These are phyloP conservation scores for Stygiomarasmius scandens DNA, from an alignment of 1,284 basidiomycete species.

Conservation along the genomic window DNA sequence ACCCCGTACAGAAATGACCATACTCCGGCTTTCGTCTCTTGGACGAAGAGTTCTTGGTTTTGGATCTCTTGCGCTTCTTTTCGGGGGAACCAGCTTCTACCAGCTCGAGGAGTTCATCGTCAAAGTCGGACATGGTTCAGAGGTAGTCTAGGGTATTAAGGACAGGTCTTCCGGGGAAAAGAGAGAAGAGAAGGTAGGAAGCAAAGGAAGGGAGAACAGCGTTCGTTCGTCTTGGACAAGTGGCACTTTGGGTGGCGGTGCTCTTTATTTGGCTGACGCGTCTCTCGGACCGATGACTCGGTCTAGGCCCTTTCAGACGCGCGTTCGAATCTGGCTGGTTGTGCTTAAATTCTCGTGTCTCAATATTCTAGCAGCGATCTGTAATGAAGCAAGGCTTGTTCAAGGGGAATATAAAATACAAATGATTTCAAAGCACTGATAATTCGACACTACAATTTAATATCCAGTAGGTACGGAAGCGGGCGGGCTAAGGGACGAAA, in stretches of 20 bases:
- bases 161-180: background rate
- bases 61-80: conserved; percentile 40
- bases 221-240: too few species aligned
- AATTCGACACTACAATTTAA: background rate
- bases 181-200: background rate
- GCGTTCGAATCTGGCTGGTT: too few species aligned
- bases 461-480: background rate
- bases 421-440: too few species aligned
- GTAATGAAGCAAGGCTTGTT: too few species aligned
- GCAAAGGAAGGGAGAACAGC: background rate
- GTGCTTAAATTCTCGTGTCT: too few species aligned
- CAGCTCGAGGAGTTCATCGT: conserved; percentile 53
- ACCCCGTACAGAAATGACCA: conserved; percentile 23
- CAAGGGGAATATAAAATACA: too few species aligned
- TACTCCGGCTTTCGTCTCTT: conserved; percentile 48
- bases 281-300: too few species aligned
- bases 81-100: conserved; percentile 35
- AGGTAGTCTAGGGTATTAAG: too few species aligned
- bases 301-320: too few species aligned
- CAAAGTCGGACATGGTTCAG: conserved; percentile 65
- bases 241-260: too few species aligned
- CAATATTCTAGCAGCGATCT: too few species aligned
- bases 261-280: too few species aligned
- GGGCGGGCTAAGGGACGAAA: background rate
- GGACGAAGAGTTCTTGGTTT: conserved; percentile 32